These are phyloP conservation scores for Lactuca sativa DNA, from an alignment of 129 eudicot genomes.

Conservation along the genomic window DNA sequence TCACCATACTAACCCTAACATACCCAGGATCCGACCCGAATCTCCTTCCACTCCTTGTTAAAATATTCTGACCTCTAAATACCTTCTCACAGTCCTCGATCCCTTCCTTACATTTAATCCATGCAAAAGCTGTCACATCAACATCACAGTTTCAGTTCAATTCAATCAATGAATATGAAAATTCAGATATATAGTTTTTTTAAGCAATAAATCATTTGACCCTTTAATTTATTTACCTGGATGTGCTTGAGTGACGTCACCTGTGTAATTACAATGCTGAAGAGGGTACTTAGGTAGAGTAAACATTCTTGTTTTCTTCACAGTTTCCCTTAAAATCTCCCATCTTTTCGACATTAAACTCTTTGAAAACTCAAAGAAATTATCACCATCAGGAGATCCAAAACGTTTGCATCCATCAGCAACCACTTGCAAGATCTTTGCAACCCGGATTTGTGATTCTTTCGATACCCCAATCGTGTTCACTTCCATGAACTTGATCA, in stretches of 20 bases:
- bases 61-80: conserved; percentile 48
- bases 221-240: conserved; percentile 50
- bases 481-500: conserved; percentile 58
- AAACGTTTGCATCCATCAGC: conserved; percentile 54
- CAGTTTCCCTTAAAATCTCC: conserved; percentile 52
- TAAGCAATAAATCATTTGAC: no score
- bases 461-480: conserved; percentile 84
- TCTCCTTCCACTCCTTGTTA: conserved; percentile 61
- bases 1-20: conserved; percentile 74
- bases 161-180: background rate
- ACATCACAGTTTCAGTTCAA: conserved; percentile 1
- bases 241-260: conserved; percentile 41
- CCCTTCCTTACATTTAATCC: conserved; percentile 61
- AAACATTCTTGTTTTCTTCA: conserved; percentile 37
- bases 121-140: conserved; percentile 77
- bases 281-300: conserved; percentile 49
- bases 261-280: conserved; percentile 55
- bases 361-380: conserved; percentile 50
- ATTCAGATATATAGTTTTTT: background rate
- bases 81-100: conserved; percentile 57
- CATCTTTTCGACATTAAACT: conserved; percentile 62
- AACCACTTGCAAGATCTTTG: conserved; percentile 59
- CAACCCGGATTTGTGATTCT: conserved; percentile 77
- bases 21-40: conserved; percentile 58
- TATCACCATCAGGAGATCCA: conserved; percentile 24